Evolutionary conservation across 2,329 filamentous ascomycete genomes (phyloP), one percentile per base, ranked within the genome.

Genomic region (Neofusicoccum parvum): DNA sequence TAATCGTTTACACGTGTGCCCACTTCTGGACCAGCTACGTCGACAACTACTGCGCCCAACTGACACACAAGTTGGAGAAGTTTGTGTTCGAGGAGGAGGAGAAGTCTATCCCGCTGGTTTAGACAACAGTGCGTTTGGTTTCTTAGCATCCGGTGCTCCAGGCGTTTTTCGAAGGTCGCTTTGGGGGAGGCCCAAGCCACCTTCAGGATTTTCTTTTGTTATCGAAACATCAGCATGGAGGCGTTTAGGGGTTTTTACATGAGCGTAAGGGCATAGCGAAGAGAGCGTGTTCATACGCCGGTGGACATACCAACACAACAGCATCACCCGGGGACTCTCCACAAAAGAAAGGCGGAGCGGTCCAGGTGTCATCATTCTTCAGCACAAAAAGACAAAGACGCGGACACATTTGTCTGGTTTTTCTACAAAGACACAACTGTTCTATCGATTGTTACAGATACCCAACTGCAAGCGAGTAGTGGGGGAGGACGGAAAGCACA

Each of bases 11-110:
- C 71, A 73, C 76, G 1, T 76, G 79, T 17, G 83, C 83, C 0
- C 79, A 80, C 67, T 72, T 82, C 62, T 85, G 83, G 83, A 85
- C 82, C 36, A 80, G 76, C 20, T 84, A 83, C 69, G 81, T 85
- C 20, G 83, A 85, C 68, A 77, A 79, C 3, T 79, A 80, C 66
- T 85, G 83, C 68, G 83, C 82, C 0, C 75, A 76, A 62, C 72
- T 81, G 37, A 84, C 83, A 3, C 78, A 80, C 68, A 81, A 78
- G 74, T 68, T 85, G 66, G 83, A 85, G 68, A 79, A 79, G 62
- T 73, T 72, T 66, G 81, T 84, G 70, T 85, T 84, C 67, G 79
- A 81, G 36, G 67, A 72, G 5, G 79, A 83, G 66, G 51, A 66
- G 41, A 65, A 65, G 43, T 32, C 20, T 2, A 54, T 65, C 12